A percentile compares a stretch with the other conserved stretches of the same genome.
These are phyloP conservation scores for Jackrogersella minutella DNA, from an alignment of 495 filamentous ascomycete genomes.

Conservation along the genomic window DNA sequence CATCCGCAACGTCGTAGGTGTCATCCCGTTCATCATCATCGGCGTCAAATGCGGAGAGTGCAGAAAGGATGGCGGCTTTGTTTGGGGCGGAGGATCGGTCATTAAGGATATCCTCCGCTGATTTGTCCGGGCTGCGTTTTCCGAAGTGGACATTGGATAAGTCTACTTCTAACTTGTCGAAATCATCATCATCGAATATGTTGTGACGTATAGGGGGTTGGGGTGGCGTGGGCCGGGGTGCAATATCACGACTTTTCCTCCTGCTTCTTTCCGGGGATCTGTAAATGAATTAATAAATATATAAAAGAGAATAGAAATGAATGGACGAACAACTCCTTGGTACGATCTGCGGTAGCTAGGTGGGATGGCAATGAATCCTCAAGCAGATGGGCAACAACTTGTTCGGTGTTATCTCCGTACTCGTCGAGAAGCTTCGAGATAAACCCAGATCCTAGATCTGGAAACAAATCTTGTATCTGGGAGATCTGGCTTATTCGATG, in stretches of 20 bases:
- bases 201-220: slow-evolving; percentile 60
- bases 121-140: slow-evolving; percentile 66
- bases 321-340: slow-evolving; percentile 59
- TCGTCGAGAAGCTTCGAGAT: slow-evolving; percentile 79
- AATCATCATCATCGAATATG: slow-evolving; percentile 80
- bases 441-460: slow-evolving; percentile 85
- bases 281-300: slow-evolving; percentile 34
- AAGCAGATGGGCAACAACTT: slow-evolving; percentile 82
- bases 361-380: slow-evolving; percentile 77
- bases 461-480: slow-evolving; percentile 92
- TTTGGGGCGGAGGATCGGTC: slow-evolving; percentile 64
- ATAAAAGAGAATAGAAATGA: neutral
- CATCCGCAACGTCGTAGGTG: slow-evolving; percentile 91
- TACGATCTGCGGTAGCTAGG: slow-evolving; percentile 63
- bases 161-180: slow-evolving; percentile 73
- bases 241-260: slow-evolving; percentile 45
- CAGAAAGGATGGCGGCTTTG: slow-evolving; percentile 90
- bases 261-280: slow-evolving; percentile 36
- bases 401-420: slow-evolving; percentile 79
- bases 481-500: slow-evolving; percentile 84
- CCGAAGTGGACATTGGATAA: slow-evolving; percentile 76
- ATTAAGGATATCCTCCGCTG: slow-evolving; percentile 67
- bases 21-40: slow-evolving; percentile 98
- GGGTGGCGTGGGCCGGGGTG: slow-evolving; percentile 52
- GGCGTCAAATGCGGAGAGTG: slow-evolving; percentile 87